Percentiles rank a stretch among this genome's conserved stretches.
Evolutionary conservation across 2,329 filamentous ascomycete genomes (phyloP).

Genomic region (Penicillium sp.): DNA sequence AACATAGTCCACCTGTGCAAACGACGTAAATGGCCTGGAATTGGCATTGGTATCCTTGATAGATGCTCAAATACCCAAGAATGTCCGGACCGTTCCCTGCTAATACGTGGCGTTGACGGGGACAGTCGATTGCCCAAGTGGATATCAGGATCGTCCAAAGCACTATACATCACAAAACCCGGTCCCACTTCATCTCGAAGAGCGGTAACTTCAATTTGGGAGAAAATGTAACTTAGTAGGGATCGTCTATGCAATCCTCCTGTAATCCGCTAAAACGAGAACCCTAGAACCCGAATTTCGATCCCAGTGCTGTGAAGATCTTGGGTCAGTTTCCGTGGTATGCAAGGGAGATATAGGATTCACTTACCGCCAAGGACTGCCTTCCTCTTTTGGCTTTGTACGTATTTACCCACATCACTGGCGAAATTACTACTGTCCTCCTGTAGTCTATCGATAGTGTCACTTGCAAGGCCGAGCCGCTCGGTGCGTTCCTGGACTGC

Average conservation of each 20-base stretch:
- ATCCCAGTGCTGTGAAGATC: slow-evolving; percentile 33
- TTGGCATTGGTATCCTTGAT: slow-evolving; percentile 1
- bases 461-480: slow-evolving; percentile 73
- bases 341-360: slow-evolving; percentile 16
- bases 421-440: slow-evolving; percentile 78
- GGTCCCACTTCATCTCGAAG: not conserved
- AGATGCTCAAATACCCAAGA: slow-evolving; percentile 3
- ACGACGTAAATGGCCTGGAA: not conserved
- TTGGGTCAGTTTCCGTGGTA: slow-evolving; percentile 16
- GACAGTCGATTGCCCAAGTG: not conserved
- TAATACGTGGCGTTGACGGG: not conserved
- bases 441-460: slow-evolving; percentile 77
- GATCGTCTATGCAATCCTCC: not conserved
- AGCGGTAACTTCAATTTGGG: not conserved
- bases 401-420: slow-evolving; percentile 80
- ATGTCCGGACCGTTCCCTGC: slow-evolving; percentile 2
- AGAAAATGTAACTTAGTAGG: not conserved
- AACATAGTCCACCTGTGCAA: not conserved
- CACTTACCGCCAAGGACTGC: slow-evolving; percentile 62
- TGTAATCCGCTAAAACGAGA: slow-evolving; percentile 2
- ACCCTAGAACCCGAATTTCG: slow-evolving; percentile 41
- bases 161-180: not conserved
- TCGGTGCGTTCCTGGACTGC: slow-evolving; percentile 89
- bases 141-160: not conserved
- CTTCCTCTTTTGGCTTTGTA: slow-evolving; percentile 80